Evolutionary conservation across 1,284 basidiomycete species (phyloP), one percentile per base, ranked within the genome.

Genomic region (Golubevia pallescens): DNA sequence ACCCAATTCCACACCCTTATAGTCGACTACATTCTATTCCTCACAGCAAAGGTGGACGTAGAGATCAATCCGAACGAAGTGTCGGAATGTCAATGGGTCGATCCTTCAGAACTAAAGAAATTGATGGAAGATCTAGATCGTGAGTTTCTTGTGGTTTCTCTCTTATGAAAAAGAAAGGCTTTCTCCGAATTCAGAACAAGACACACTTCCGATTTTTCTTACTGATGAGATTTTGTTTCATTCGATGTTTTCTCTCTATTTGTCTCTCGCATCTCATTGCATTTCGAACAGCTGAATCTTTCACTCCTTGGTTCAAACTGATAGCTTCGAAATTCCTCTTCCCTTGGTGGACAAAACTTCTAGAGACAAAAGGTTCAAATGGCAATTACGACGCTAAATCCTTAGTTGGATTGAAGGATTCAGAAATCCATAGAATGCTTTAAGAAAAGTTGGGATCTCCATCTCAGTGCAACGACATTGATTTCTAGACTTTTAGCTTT

Each of bases 221-320:
- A 28, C 28, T 28, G 28, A 28, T 28, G 28, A 28, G 28, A 28
- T 28, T 28, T 28, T 28, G 28, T 28, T 28, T 28, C 28, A 28
- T 28, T 28, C 28, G 28, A 28, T 28, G 28, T 28, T 28, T 28
- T 28, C 28, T 28, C 28, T 28, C 28, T 28, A 28, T 28, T 28
- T 28, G 28, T 28, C 28, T n/a, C n/a, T n/a, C n/a, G n/a, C n/a
- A 13, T 20, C 1, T 20, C 1, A 51, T 16, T 54, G 58, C 20
- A 65, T n/a, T 6, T 61, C 21, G 38, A 48, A 6, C 65, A 75
- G 74, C 82, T 2, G 51, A 58, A 1, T 58, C 81, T 2, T 85
- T 85, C 61, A 85, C 83, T 24, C 83, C 83, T 4, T 85, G 83
- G 83, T 85, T 85, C 81, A 85, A 84, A 69, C 68, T 85, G n/a